Evolutionary conservation across 1,139 yeast genomes (phyloP).

Genomic region (Pichia sp.): DNA sequence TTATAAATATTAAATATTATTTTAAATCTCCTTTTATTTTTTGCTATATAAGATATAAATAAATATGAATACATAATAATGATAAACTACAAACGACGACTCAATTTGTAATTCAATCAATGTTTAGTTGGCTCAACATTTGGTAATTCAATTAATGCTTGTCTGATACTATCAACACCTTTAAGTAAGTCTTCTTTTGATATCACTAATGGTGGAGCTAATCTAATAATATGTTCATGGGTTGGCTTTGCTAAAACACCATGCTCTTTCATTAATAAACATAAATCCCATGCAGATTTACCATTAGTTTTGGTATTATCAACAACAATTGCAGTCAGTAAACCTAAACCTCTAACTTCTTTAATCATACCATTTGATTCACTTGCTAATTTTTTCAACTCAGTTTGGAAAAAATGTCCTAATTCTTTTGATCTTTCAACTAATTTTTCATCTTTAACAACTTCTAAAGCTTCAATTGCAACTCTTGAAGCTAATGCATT

Average conservation of each 20-base stretch:
- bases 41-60: too few relatives aligned
- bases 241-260: slow-evolving; percentile 97
- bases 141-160: slow-evolving; percentile 56
- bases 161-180: slow-evolving; percentile 70
- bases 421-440: slow-evolving; percentile 69
- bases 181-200: slow-evolving; percentile 76
- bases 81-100: too few relatives aligned
- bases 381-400: slow-evolving; percentile 55
- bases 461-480: slow-evolving; percentile 90
- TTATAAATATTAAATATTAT: too few relatives aligned
- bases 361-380: slow-evolving; percentile 66
- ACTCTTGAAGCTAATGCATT: slow-evolving; percentile 93
- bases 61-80: too few relatives aligned
- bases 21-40: too few relatives aligned
- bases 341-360: slow-evolving; percentile 90
- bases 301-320: slow-evolving; percentile 82
- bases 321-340: slow-evolving; percentile 84
- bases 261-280: slow-evolving; percentile 77
- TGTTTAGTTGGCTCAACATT: slow-evolving; percentile 42
- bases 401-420: slow-evolving; percentile 65
- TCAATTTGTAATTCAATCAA: slow-evolving; percentile 20
- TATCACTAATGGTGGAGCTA: slow-evolving; percentile 93
- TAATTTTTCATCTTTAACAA: slow-evolving; percentile 79
- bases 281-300: slow-evolving; percentile 93
- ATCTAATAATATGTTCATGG: slow-evolving; percentile 89